Conservation (phyloP, 257 asterid genomes). For the Rehmannia glutinosa region DNA sequence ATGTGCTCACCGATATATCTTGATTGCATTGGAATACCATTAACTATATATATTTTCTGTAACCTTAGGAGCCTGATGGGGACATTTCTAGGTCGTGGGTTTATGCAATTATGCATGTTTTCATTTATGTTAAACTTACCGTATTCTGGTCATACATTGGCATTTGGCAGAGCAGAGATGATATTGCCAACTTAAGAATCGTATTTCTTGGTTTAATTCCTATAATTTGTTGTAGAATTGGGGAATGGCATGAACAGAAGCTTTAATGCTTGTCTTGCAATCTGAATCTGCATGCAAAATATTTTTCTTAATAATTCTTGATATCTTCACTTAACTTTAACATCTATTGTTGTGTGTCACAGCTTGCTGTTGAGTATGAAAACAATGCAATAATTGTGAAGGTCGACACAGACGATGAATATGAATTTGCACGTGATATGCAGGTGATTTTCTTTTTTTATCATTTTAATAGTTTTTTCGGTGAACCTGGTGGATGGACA, state of each 20-base stretch:
- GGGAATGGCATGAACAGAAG: neutral
- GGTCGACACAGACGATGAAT: slow-evolving; percentile 92
- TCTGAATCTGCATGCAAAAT: neutral
- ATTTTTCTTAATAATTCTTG: neutral
- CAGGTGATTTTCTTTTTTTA: slow-evolving; percentile 44
- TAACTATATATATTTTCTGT: too few species aligned
- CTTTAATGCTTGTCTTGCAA: neutral
- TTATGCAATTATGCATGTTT: too few species aligned
- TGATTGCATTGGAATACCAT: too few species aligned
- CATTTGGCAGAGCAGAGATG: too few species aligned
- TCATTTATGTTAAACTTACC: too few species aligned
- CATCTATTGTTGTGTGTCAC: slow-evolving; percentile 22
- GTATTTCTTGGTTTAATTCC: too few species aligned
- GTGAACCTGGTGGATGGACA: neutral
- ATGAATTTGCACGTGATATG: slow-evolving; percentile 92
- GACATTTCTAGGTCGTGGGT: too few species aligned
- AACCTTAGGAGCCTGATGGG: too few species aligned
- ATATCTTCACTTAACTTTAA: slow-evolving; percentile 7
- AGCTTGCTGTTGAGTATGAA: slow-evolving; percentile 99
- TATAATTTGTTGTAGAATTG: too few species aligned
- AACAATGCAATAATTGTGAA: slow-evolving; percentile 73
- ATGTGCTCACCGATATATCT: too few species aligned
- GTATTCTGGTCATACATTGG: too few species aligned
- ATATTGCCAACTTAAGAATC: too few species aligned
- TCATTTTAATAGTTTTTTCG: neutral